A percentile compares a stretch with the other conserved stretches of the same genome.
phyloP scores from a whole-genome alignment of 2,329 filamentous ascomycete genomes.

The Paecilomyces niveus region DNA sequence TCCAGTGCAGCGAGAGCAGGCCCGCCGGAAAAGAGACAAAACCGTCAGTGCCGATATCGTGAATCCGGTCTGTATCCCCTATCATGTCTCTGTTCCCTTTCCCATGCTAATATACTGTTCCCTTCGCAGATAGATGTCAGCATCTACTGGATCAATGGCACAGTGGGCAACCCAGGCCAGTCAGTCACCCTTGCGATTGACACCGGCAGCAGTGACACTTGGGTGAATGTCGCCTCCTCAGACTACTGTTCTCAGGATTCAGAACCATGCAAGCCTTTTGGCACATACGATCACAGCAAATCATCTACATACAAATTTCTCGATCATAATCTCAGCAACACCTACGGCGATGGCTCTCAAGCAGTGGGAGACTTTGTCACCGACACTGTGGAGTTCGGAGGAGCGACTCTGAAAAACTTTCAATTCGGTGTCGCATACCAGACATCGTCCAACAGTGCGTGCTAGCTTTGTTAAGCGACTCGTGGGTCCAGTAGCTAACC shows the following conservation, averaged over 20 bases:
- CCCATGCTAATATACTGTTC: not conserved
- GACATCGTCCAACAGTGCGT: constrained; percentile 32
- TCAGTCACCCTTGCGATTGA: not conserved
- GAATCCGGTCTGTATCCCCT: not conserved
- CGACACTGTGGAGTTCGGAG: constrained; percentile 28
- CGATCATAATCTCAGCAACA: not conserved
- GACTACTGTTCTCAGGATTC: not conserved
- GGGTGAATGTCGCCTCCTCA: not conserved
- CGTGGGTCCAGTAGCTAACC: not conserved
- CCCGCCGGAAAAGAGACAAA: not conserved
- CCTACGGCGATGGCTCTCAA: not conserved
- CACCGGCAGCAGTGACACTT: not conserved
- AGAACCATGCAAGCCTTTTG: not conserved
- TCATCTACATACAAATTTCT: not conserved
- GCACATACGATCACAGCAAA: not conserved
- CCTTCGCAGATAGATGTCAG: not conserved
- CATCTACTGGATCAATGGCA: not conserved
- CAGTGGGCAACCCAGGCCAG: not conserved
- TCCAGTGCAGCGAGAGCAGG: not conserved
- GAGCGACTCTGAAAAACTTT: constrained; percentile 36
- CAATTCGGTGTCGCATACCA: constrained; percentile 50
- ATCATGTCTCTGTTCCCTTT: not conserved
- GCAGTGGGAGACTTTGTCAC: not conserved
- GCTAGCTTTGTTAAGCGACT: not conserved
- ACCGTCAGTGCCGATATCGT: not conserved